phyloP scores from a whole-genome alignment of 1,284 basidiomycete genomes.

The Albatrellus sp. region DNA sequence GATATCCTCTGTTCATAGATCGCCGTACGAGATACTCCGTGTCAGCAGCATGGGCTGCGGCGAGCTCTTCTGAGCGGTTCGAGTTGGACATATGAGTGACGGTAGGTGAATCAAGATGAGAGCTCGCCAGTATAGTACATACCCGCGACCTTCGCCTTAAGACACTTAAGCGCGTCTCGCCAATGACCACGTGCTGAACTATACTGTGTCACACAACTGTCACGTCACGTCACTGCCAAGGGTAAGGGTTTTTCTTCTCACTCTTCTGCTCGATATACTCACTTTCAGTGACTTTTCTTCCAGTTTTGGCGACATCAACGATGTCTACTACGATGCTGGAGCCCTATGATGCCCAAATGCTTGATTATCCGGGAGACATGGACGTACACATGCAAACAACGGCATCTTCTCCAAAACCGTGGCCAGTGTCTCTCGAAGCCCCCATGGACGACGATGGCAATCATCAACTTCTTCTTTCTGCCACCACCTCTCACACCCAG shows the following conservation, averaged over 20 bases:
- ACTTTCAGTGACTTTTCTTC: not conserved
- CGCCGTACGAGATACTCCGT: slow-evolving; percentile 46
- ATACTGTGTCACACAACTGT: too few species aligned
- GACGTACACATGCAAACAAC: slow-evolving; percentile 51
- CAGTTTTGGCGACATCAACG: not conserved
- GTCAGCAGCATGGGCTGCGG: slow-evolving; percentile 20
- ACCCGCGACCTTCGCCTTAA: too few species aligned
- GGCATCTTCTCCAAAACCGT: slow-evolving; percentile 32
- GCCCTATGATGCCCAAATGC: slow-evolving; percentile 53
- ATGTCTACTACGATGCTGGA: slow-evolving; percentile 30
- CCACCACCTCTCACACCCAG: slow-evolving; percentile 7
- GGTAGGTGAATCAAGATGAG: too few species aligned
- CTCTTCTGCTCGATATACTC: too few species aligned
- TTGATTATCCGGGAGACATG: slow-evolving; percentile 47
- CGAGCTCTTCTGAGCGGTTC: not conserved
- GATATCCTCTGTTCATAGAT: slow-evolving; percentile 53
- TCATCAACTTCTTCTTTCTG: slow-evolving; percentile 12
- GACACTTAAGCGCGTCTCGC: too few species aligned
- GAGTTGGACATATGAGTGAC: too few species aligned
- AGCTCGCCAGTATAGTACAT: too few species aligned
- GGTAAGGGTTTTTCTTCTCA: too few species aligned
- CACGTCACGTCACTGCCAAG: too few species aligned
- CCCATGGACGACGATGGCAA: slow-evolving; percentile 50
- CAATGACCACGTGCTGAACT: too few species aligned
- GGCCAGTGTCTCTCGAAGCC: slow-evolving; percentile 38